Conservation (phyloP, 192 early-diverging fungal genomes). For the Umbelopsis vinacea region DNA sequence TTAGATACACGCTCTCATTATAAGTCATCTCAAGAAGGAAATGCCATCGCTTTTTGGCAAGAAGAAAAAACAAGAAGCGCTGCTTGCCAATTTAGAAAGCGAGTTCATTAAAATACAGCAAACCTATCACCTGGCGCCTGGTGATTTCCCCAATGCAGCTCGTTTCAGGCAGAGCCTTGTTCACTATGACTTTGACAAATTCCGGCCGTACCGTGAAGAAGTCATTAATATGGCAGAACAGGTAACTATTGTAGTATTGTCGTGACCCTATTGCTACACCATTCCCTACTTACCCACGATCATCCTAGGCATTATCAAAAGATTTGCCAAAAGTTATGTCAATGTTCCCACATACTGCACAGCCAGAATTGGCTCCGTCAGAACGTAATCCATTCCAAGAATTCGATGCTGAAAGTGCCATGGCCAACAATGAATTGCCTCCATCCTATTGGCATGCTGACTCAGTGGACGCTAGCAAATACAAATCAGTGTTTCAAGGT, state of each 20-base stretch:
- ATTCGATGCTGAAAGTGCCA: constrained; percentile 10
- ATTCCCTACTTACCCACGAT: background rate
- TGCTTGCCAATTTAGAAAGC: constrained; percentile 67
- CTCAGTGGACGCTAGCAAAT: constrained; percentile 44
- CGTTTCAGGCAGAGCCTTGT: constrained; percentile 43
- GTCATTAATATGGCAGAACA: constrained; percentile 46
- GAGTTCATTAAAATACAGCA: constrained; percentile 74
- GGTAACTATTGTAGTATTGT: constrained; percentile 27
- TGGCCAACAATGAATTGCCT: constrained; percentile 25
- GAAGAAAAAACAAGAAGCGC: constrained; percentile 70
- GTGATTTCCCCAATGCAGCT: constrained; percentile 53
- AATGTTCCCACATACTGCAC: constrained; percentile 38
- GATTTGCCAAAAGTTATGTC: constrained; percentile 51
- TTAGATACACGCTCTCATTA: constrained; percentile 81
- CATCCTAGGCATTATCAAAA: constrained; percentile 41
- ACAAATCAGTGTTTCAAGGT: constrained; percentile 40
- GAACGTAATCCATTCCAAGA: constrained; percentile 45
- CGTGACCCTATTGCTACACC: background rate
- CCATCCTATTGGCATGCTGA: constrained; percentile 42
- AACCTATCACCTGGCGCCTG: constrained; percentile 63
- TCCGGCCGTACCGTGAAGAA: constrained; percentile 52
- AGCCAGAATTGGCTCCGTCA: constrained; percentile 41
- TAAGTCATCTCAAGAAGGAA: constrained; percentile 73
- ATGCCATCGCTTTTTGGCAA: constrained; percentile 83
- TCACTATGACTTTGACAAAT: constrained; percentile 53